Percentiles rank a stretch among this genome's conserved stretches.
These are phyloP conservation scores for Pythium biforme DNA, from an alignment of 352 stramenopile species.

Conservation along the genomic window DNA sequence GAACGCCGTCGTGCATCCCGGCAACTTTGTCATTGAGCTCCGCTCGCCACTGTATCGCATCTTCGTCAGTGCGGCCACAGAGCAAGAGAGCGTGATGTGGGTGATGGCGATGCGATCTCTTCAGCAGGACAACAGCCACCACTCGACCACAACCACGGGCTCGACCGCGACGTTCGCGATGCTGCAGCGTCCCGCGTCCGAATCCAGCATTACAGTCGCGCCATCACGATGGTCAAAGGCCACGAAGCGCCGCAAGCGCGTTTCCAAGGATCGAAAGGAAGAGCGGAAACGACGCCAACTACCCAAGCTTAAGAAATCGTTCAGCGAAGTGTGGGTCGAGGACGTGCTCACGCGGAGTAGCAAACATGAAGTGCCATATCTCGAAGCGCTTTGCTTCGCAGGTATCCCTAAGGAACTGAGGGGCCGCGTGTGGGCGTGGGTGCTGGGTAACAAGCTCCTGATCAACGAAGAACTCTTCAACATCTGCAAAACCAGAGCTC, in stretches of 20 bases:
- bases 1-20: conserved; percentile 65
- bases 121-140: conserved; percentile 30
- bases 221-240: conserved; percentile 23
- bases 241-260: conserved; percentile 34
- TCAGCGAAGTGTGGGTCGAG: conserved; percentile 72
- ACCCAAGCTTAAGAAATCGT: conserved; percentile 70
- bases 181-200: conserved; percentile 42
- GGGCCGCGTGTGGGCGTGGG: conserved; percentile 74
- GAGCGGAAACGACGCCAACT: conserved; percentile 63
- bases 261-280: conserved; percentile 60
- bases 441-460: conserved; percentile 81
- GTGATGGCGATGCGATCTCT: conserved; percentile 49
- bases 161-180: conserved; percentile 22
- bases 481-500: conserved; percentile 74
- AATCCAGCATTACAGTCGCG: conserved; percentile 33
- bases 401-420: conserved; percentile 83
- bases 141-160: conserved; percentile 18
- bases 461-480: conserved; percentile 85
- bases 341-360: conserved; percentile 46
- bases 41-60: conserved; percentile 45
- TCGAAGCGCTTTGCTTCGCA: conserved; percentile 76
- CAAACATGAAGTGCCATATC: conserved; percentile 19
- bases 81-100: conserved; percentile 71
- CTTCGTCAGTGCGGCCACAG: conserved; percentile 73
- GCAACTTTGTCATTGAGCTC: conserved; percentile 83